Evolutionary conservation across 441 rosid species (phyloP), one percentile per base, ranked within the genome.

Genomic region (Sinapis alba): DNA sequence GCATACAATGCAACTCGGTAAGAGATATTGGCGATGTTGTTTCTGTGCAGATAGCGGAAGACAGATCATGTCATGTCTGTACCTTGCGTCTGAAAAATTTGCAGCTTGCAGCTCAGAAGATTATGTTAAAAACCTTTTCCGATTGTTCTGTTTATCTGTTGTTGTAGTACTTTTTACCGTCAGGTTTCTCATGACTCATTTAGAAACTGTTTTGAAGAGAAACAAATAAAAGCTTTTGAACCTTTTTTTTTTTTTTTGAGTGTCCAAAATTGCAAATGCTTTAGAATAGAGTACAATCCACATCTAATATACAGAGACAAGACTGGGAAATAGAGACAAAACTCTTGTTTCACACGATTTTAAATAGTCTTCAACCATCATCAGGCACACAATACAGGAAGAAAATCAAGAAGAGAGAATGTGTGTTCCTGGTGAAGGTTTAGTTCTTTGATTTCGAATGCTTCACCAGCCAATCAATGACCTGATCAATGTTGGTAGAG

Each of bases 401-500:
- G 54, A 47, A 7, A 21, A 16, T 4, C 0, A 24, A 36, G 57
- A 24, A 71, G 43, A 58, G 53, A 69, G 66, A 20, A 70, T 65
- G 67, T 50, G 54, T 34, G 66, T 57, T 57, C 41, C 64, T 41
- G 66, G 62, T 59, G 71, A 59, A 59, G 64, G 74, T 38, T 82
- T 76, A 85, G 71, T 78, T 86, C 85, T 63, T 63, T 64, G 94
- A 83, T 68, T 89, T 89, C 0, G 91, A 89, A 74, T 87, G 90
- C 78, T 89, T 89, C n/a, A 89, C 84, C 15, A 89, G 91, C 94
- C 94, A 89, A 76, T 89, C 88, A 43, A 89, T 89, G 66, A 89
- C 91, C 0, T 86, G 82, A 71, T 87, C 94, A 18, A 89, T 86
- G 78, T 89, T 89, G 70, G 94, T 87, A 0, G 90, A 87, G 83